phyloP scores from a whole-genome alignment of 345 rosid genomes.

The Conringia planisiliqua region DNA sequence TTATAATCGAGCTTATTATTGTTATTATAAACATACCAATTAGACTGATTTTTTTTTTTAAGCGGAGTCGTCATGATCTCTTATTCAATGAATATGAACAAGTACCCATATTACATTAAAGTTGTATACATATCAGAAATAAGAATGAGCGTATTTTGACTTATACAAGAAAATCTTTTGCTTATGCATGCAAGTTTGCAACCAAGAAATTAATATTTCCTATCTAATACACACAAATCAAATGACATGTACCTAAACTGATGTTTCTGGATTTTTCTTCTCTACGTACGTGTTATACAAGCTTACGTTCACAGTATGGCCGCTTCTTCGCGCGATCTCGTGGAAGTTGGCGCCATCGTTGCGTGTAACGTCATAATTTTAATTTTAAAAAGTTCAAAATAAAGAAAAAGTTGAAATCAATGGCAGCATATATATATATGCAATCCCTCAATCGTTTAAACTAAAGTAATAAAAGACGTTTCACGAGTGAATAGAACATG shows the following conservation, averaged over 20 bases:
- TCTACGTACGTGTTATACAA: background rate
- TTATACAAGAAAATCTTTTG: background rate
- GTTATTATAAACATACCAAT: background rate
- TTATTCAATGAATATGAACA: background rate
- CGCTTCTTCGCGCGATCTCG: background rate
- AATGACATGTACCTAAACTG: constrained; percentile 8
- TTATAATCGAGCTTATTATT: background rate
- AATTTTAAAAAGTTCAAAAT: background rate
- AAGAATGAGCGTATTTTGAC: background rate
- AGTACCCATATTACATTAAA: background rate
- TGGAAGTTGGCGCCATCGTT: background rate
- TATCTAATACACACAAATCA: background rate
- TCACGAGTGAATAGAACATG: too few relatives aligned
- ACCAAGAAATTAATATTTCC: background rate
- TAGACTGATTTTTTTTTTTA: background rate
- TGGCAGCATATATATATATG: too few relatives aligned
- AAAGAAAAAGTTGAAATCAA: background rate
- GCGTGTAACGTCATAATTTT: background rate
- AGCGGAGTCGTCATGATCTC: background rate
- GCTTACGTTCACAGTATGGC: constrained; percentile 12
- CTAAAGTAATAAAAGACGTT: too few relatives aligned
- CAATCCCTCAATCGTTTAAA: too few relatives aligned
- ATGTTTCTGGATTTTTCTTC: constrained; percentile 21
- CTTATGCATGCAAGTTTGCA: constrained; percentile 5
- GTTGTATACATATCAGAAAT: background rate